A percentile compares a stretch with the other conserved stretches of the same genome.
phyloP scores from a whole-genome alignment of 2,329 filamentous ascomycete species.

The Colletotrichum limetticola region DNA sequence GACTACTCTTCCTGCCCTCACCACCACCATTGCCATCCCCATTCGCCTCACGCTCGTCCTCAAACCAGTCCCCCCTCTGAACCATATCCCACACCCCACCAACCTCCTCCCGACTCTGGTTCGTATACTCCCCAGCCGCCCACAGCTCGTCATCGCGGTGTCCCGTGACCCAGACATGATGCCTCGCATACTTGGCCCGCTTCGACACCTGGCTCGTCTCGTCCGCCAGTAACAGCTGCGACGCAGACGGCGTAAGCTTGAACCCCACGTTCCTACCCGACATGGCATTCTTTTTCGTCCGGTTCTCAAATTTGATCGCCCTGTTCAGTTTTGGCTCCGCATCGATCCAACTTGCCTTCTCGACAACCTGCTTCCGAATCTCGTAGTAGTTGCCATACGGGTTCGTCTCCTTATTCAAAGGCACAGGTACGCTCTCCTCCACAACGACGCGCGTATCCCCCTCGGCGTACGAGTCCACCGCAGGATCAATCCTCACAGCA shows the following conservation, averaged over 20 bases:
- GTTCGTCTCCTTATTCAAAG: constrained; percentile 63
- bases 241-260: constrained; percentile 57
- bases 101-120: constrained; percentile 55
- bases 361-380: constrained; percentile 58
- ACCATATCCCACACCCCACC: constrained; percentile 60
- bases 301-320: constrained; percentile 60
- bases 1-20: constrained; percentile 41
- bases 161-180: constrained; percentile 61
- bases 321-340: constrained; percentile 65
- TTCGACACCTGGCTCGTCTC: constrained; percentile 53
- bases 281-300: constrained; percentile 54
- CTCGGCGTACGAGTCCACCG: constrained; percentile 60
- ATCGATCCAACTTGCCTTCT: constrained; percentile 58
- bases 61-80: constrained; percentile 58
- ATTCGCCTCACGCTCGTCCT: constrained; percentile 25
- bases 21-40: constrained; percentile 19
- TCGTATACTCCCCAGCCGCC: constrained; percentile 62
- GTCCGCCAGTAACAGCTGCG: constrained; percentile 59
- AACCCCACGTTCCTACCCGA: constrained; percentile 62
- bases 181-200: constrained; percentile 57
- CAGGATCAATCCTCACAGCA: constrained; percentile 71
- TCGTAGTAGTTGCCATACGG: constrained; percentile 71
- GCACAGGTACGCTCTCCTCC: constrained; percentile 49
- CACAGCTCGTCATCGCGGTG: constrained; percentile 61
- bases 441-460: constrained; percentile 61